phyloP scores from a whole-genome alignment of 495 filamentous ascomycete genomes.

The Patellaria atrata region DNA sequence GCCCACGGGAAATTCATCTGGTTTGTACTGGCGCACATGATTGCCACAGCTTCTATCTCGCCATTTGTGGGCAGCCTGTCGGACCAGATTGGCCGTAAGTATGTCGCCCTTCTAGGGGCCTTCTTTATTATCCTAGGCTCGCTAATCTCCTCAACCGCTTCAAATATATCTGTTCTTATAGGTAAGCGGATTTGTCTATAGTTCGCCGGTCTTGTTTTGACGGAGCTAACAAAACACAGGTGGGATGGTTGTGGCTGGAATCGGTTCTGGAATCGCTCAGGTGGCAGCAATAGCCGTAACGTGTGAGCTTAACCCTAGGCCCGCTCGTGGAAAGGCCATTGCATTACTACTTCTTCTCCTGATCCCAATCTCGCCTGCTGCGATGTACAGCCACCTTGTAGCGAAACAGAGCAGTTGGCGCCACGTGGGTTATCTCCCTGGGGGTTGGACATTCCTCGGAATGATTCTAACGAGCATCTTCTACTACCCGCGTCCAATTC shows the following conservation, averaged over 20 bases:
- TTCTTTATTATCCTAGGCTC: constrained; percentile 47
- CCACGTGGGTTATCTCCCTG: constrained; percentile 46
- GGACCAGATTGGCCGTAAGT: constrained; percentile 53
- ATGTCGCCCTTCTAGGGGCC: constrained; percentile 48
- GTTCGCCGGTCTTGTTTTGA: too few species aligned
- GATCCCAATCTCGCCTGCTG: constrained; percentile 51
- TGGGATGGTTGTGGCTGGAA: constrained; percentile 48
- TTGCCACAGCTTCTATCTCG: constrained; percentile 51
- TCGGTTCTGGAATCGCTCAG: constrained; percentile 50
- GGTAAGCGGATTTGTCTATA: too few species aligned
- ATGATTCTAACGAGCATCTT: constrained; percentile 46
- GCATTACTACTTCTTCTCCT: constrained; percentile 54
- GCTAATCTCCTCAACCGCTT: constrained; percentile 48
- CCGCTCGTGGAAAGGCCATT: constrained; percentile 54
- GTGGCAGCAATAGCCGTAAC: constrained; percentile 55
- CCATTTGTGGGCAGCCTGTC: constrained; percentile 61
- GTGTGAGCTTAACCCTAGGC: constrained; percentile 53
- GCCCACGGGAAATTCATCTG: constrained; percentile 55
- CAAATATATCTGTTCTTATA: too few species aligned
- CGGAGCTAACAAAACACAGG: constrained; percentile 22
- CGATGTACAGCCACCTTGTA: constrained; percentile 58
- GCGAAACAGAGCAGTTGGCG: constrained; percentile 45
- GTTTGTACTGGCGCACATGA: constrained; percentile 55
- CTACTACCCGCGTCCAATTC: constrained; percentile 51
- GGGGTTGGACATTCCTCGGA: constrained; percentile 46